Evolutionary conservation across 2,329 filamentous ascomycete species (phyloP), one percentile per base, ranked within the genome.

Genomic region (Colletotrichum somersetense): DNA sequence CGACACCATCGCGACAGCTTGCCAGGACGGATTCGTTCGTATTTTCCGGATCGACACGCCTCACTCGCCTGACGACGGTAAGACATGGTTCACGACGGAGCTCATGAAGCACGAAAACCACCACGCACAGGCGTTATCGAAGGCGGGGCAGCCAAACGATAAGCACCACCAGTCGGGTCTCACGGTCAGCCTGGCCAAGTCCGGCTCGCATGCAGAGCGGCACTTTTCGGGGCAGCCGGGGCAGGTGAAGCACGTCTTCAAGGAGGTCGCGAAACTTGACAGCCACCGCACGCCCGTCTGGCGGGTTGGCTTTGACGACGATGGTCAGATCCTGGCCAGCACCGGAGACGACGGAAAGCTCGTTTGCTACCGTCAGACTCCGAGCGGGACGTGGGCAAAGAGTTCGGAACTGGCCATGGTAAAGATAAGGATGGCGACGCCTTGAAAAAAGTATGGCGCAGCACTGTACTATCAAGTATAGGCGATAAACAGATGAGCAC

Each of bases 1-100:
- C 80, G 96, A 99, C 80, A 88, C 96, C 69, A 89, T 98, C 76
- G 96, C 96, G 3, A 97, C 95, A 7, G 96, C 95, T 2, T 96
- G 94, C 79, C 97, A 97, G 81, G 96, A 99, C 79, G 96, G 96
- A 3, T 91, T 91, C 76, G 91, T 98, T 52, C 89, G 96, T 52
- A 92, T 99, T n/a, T 97, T 97, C 78, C 91, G 96, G 76, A 81
- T 97, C 23, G 89, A 91, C 46, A 92, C 92, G 0, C 87, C 88
- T 0, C 82, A 82, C 73, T 80, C 76, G 74, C 82, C 78, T 73
- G 84, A 81, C 73, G 87, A 83, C 76, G 87, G 80, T 58, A 87
- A 84, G 75, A 83, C 83, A 7, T 90, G 86, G 88, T 83, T 86
- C 6, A 79, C 81, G 8, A 78, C 81, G 7, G 84, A 87, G 73